Evolutionary conservation across 2,329 filamentous ascomycete genomes (phyloP).

Genomic region (Clarireedia hainanense): DNA sequence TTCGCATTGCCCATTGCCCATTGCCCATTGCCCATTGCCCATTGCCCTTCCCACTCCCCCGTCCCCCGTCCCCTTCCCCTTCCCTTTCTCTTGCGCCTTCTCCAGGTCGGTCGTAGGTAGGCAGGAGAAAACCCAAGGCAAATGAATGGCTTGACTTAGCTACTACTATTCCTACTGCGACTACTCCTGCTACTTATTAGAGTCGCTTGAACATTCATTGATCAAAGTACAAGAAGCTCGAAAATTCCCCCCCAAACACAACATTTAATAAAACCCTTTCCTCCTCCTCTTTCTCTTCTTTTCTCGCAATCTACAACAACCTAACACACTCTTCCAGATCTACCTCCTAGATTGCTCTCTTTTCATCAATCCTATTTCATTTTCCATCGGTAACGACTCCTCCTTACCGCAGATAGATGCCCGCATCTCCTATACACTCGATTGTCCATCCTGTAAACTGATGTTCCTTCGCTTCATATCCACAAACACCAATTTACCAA

Average conservation of each 20-base stretch:
- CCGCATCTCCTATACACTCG: constrained; percentile 7
- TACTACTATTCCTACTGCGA: no score
- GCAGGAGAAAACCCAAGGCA: no score
- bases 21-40: neutral
- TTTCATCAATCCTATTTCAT: constrained; percentile 18
- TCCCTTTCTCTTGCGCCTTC: neutral
- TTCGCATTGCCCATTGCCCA: neutral
- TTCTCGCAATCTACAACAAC: constrained; percentile 10
- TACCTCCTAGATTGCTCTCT: constrained; percentile 16
- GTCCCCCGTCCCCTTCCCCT: neutral
- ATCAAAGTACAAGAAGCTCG: no score
- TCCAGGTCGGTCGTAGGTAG: no score
- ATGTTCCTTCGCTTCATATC: constrained; percentile 6
- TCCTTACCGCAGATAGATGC: constrained; percentile 12
- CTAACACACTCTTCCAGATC: constrained; percentile 16
- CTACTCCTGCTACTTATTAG: no score
- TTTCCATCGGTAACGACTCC: constrained; percentile 17
- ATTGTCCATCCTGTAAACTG: neutral
- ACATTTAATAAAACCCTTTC: neutral
- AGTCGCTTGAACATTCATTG: no score
- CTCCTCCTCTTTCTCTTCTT: neutral
- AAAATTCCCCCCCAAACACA: neutral
- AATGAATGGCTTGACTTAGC: no score
- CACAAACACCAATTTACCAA: constrained; percentile 2
- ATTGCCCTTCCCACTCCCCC: neutral